Evolutionary conservation across 371 early-diverging fungal species (phyloP).

Genomic region (Blakeslea trispora): DNA sequence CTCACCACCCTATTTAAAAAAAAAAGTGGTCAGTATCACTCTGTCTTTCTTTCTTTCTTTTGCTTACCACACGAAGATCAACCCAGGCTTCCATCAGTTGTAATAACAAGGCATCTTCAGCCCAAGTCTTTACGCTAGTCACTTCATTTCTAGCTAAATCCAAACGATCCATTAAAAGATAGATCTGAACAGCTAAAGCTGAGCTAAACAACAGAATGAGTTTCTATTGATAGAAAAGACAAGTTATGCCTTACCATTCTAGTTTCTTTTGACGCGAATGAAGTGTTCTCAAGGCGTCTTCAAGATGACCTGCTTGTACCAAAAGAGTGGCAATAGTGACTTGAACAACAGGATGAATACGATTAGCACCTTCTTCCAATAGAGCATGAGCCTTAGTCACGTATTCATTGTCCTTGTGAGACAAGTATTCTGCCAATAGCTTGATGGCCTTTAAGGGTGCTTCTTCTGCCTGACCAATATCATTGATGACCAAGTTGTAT

Average conservation of each 20-base stretch:
- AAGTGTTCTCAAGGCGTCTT: slow-evolving; percentile 64
- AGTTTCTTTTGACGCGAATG: slow-evolving; percentile 72
- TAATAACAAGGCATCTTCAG: slow-evolving; percentile 89
- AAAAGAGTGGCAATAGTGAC: slow-evolving; percentile 45
- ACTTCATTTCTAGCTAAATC: slow-evolving; percentile 89
- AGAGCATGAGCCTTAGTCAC: slow-evolving; percentile 45
- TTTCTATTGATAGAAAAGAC: not conserved
- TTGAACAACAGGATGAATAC: slow-evolving; percentile 49
- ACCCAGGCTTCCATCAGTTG: slow-evolving; percentile 95
- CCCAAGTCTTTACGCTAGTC: slow-evolving; percentile 73
- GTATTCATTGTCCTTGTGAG: slow-evolving; percentile 33
- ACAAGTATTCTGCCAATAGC: slow-evolving; percentile 55
- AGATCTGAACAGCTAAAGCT: slow-evolving; percentile 77
- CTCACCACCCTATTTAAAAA: slow-evolving; percentile 63
- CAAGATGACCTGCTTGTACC: slow-evolving; percentile 46
- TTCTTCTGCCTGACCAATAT: slow-evolving; percentile 52
- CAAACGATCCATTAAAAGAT: slow-evolving; percentile 77
- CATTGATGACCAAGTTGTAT: slow-evolving; percentile 59
- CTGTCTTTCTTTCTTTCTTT: too few relatives aligned
- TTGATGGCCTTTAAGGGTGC: slow-evolving; percentile 53
- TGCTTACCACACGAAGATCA: slow-evolving; percentile 65
- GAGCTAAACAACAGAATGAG: slow-evolving; percentile 47
- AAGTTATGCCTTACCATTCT: slow-evolving; percentile 65
- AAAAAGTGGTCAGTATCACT: not conserved
- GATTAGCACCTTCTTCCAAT: slow-evolving; percentile 49